Percentiles rank a stretch among this genome's conserved stretches.
These are phyloP conservation scores for Populus euphratica DNA, from an alignment of 345 rosid species.

Conservation along the genomic window DNA sequence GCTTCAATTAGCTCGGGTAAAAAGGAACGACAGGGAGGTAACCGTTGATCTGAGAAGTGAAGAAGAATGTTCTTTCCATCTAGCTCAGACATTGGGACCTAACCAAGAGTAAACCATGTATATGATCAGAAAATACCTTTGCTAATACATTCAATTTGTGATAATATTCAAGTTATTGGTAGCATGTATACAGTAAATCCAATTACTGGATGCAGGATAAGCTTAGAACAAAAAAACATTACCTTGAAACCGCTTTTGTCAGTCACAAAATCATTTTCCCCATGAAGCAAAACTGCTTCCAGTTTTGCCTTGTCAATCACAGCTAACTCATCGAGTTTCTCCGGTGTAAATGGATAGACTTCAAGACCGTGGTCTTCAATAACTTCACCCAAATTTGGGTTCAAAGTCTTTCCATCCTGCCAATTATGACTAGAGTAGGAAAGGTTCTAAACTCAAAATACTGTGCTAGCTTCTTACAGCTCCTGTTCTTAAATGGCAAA, in stretches of 20 bases:
- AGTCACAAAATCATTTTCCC: slow-evolving; percentile 54
- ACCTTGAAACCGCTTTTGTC: slow-evolving; percentile 56
- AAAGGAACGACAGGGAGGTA: slow-evolving; percentile 58
- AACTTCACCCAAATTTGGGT: slow-evolving; percentile 51
- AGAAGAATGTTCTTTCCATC: slow-evolving; percentile 64
- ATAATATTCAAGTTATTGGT: no score
- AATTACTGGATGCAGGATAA: background rate
- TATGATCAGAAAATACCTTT: background rate
- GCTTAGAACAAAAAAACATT: background rate
- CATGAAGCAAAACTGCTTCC: slow-evolving; percentile 51
- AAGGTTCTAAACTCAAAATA: slow-evolving; percentile 51
- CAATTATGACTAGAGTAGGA: slow-evolving; percentile 61
- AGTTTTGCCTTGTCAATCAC: slow-evolving; percentile 46
- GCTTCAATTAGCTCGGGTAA: slow-evolving; percentile 55
- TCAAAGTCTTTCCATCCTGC: slow-evolving; percentile 65
- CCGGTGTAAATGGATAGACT: slow-evolving; percentile 69
- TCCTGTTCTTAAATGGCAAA: slow-evolving; percentile 54
- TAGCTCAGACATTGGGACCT: slow-evolving; percentile 54
- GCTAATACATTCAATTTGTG: no score
- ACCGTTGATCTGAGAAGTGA: slow-evolving; percentile 77
- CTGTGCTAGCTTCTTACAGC: slow-evolving; percentile 39
- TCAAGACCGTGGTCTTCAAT: slow-evolving; percentile 54
- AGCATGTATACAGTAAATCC: no score
- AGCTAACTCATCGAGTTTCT: slow-evolving; percentile 42
- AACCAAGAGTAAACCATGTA: slow-evolving; percentile 5